Base-by-base conservation (phyloP, 306 rosid genomes). In the Dalbergia oliveri region DNA sequence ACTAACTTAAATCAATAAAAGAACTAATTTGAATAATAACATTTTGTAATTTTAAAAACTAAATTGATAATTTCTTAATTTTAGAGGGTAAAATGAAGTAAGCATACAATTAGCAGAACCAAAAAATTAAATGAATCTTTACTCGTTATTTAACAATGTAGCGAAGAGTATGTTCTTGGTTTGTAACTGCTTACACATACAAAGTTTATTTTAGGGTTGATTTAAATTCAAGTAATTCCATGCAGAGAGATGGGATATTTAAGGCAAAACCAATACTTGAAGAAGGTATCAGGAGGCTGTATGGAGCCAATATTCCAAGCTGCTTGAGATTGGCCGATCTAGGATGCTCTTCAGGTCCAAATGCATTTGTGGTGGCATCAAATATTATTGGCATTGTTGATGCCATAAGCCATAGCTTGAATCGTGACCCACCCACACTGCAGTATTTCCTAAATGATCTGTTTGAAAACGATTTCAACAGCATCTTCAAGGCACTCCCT, bases 331-430 rank as follows among this genome's bases (percentile, higher is more conserved):
- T 87, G 21, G 90, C 84, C 54, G 90, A 87, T 50, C 72, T 87
- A 10, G 88, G 90, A 2, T 87, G 90, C 37, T 84, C 90, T 9
- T 80, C 86, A 0, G 87, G 87, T 18, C 78, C 84, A 11, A 86
- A 80, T 26, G 58, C 83, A 19, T 72, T 76, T 18, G 11, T 76
- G 8, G 67, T 47, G 13, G 60, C 60, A 34, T 75, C 81, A 6
- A 23, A 75, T 4, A 75, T 82, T 39, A 47, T 82, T 8, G 18
- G 53, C 15, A 63, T 54, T 0, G 19, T 71, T 21, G 51, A 73
- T 43, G 12, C 21, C 6, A 1, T 18, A 2, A 37, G 61, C 51
- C 8, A 3, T 0, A 5, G 5, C 35, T 73, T 80, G 37, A 80
- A 65, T 16, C 13, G 7, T n/a, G 68, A 73, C 4, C 57, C 73